Base-by-base conservation (phyloP, 176 grass and related monocot genomes). In the Cymbopogon citratus region DNA sequence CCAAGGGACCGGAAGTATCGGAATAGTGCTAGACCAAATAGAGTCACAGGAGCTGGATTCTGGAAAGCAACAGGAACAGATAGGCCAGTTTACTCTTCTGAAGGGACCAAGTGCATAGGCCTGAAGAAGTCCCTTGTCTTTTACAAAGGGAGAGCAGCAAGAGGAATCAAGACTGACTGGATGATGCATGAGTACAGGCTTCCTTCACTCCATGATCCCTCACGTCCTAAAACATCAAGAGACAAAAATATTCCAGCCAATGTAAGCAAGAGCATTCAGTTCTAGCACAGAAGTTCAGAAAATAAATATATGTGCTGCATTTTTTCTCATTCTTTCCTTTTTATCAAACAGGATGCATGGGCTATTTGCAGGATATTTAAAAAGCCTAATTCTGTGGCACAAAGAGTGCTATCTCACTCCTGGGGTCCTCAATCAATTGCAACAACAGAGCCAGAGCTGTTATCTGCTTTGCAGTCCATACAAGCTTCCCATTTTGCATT, bases 11-110 rank as follows among this genome's bases (percentile, higher is more conserved):
- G 86, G n/a, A 97, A 97, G 63, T 97, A 97, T 61, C 78, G 90
- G 33, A 97, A 97, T 74, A 97, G 94, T 74, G 81, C 90, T 19
- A 87, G 95, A 84, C 95, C 92, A 31, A 97, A 94, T 44, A 84
- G 94, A 84, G 95, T 92, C 34, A 97, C 95, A 11, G 74, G 84
- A 66, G 86, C 90, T 56, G 92, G 95, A 83, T 97, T 97, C 66
- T 97, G 95, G 92, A 97, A 97, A 87, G 95, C 95, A 82, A 97
- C 92, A 6, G 95, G 92, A 89, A 97, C 92, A 63, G 95, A 97
- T 67, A 94, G 92, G 54, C 84, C 95, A 16, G 92, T 97, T 71
- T 97, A 94, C 84, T 97, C 95, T 72, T 91, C 92, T 11, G 84
- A 94, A 41, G 90, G 88, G 66, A 83, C 81, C 78, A 97, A 87